Base-by-base conservation (phyloP, 306 rosid genomes). In the Casuarina equisetifolia region DNA sequence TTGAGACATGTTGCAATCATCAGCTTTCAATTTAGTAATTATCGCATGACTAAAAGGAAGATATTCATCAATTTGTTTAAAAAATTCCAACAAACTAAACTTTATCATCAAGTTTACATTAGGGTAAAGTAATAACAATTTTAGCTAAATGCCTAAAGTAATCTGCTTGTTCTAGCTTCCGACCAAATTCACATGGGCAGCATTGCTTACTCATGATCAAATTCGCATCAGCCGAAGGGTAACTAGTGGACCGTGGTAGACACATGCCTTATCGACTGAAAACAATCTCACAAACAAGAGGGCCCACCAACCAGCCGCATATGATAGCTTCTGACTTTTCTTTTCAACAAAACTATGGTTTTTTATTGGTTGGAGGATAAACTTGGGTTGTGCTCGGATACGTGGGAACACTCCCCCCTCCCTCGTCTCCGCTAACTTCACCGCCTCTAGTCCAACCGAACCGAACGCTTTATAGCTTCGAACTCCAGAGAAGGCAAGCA, bases 381-480 rank as follows among this genome's bases (percentile, higher is more conserved):
- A 7, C 9, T 15, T 16, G 0, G 9, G 5, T 0, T 35, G 0
- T 13, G 1, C 8, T 57, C 10, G 50, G 0, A 4, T 11, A 67
- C 79, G 68, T 3, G 38, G 3, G 35, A 80, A 8, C 4, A 9
- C 4, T 20, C 13, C 40, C n/a, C 43, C 36, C 59, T 16, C 43
- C 44, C 45, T 38, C 57, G 9, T n/a, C 39, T 64, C 54, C 3
- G 54, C 44, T 20, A 36, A 67, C 17, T 46, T 59, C 78, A 36
- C 83, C 61, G 75, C 80, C 80, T 44, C 17, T 17, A 63, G 49
- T 62, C 67, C 73, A 82, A 80, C 86, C 73, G 17, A 78, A 69
- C 25, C 2, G 12, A 43, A 49, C 2, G 11, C 79, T 63, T 4
- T 12, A 15, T 10, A 43, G 48, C 16, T 35, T 25, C 32, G 3